Evolutionary conservation across 2,329 filamentous ascomycete genomes (phyloP).

Genomic region (Aspergillus quadricinctus): DNA sequence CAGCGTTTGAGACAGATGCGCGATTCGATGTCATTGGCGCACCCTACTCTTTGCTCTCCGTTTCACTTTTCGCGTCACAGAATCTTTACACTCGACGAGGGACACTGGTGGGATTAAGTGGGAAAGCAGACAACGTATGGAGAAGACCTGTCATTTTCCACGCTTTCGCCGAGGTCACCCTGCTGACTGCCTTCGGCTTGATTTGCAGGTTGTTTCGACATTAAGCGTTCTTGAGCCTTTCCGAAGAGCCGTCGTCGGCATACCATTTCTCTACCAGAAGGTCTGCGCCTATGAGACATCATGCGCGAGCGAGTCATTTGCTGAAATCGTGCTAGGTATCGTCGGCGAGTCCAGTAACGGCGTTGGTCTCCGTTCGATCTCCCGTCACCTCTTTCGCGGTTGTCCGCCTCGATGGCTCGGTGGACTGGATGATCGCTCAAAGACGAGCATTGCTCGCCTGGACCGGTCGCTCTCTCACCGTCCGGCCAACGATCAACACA

Average conservation of each 20-base stretch:
- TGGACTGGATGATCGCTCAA: conserved; percentile 92
- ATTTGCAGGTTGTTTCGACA: conserved; percentile 72
- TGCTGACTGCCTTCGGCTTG: conserved; percentile 1
- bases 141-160: neutral
- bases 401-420: conserved; percentile 84
- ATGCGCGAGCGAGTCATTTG: conserved; percentile 1
- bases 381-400: conserved; percentile 81
- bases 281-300: conserved; percentile 19
- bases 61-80: conserved; percentile 88
- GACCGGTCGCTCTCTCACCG: conserved; percentile 81
- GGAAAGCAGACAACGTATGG: conserved; percentile 81
- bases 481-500: conserved; percentile 71
- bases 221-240: conserved; percentile 83
- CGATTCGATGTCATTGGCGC: conserved; percentile 89
- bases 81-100: conserved; percentile 88
- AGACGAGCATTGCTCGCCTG: conserved; percentile 87
- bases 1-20: conserved; percentile 60
- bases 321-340: conserved; percentile 55
- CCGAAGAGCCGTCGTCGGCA: conserved; percentile 70
- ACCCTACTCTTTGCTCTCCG: conserved; percentile 89
- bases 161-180: neutral
- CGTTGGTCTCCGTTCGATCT: conserved; percentile 82
- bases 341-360: conserved; percentile 81
- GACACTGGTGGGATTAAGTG: conserved; percentile 82
- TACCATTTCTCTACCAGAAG: conserved; percentile 91